These are phyloP conservation scores for Cyberlindnera bimundalis DNA, from an alignment of 805 yeast genomes.

Conservation along the genomic window DNA sequence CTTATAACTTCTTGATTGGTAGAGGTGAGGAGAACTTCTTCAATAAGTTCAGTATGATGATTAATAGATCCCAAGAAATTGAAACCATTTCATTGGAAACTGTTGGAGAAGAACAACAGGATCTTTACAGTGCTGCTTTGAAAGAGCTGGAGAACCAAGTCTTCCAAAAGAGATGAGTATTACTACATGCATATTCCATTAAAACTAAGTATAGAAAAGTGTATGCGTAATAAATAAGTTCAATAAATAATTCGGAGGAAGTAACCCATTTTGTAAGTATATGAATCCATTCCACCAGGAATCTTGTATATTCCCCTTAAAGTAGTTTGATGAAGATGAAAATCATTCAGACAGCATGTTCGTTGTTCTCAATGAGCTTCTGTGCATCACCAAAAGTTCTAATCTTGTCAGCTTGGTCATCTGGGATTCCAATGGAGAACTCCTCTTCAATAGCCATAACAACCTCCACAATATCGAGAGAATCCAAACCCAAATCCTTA, in stretches of 20 bases:
- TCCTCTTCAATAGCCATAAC: constrained; percentile 72
- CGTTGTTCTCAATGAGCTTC: constrained; percentile 52
- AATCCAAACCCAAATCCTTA: constrained; percentile 66
- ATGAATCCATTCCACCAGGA: not conserved
- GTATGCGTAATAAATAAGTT: constrained; percentile 10
- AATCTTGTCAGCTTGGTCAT: constrained; percentile 80
- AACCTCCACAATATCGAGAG: constrained; percentile 69
- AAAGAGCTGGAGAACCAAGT: constrained; percentile 42
- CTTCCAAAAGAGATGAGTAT: constrained; percentile 11
- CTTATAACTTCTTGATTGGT: constrained; percentile 71
- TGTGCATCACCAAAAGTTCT: constrained; percentile 85
- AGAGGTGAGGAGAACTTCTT: constrained; percentile 70
- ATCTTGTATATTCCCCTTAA: too few relatives aligned
- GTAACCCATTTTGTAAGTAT: not conserved
- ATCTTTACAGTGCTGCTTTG: constrained; percentile 44
- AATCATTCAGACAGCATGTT: constrained; percentile 24
- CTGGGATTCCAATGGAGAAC: constrained; percentile 66
- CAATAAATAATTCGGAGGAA: constrained; percentile 8
- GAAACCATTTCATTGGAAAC: constrained; percentile 30
- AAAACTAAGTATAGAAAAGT: not conserved
- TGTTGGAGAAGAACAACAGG: constrained; percentile 24
- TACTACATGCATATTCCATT: not conserved
- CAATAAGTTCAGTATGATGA: constrained; percentile 48
- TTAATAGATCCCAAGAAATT: constrained; percentile 46
- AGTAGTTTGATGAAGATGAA: too few relatives aligned